A percentile compares a stretch with the other conserved stretches of the same genome.
These are phyloP conservation scores for Prunus salicina DNA, from an alignment of 306 rosid genomes.

Conservation along the genomic window DNA sequence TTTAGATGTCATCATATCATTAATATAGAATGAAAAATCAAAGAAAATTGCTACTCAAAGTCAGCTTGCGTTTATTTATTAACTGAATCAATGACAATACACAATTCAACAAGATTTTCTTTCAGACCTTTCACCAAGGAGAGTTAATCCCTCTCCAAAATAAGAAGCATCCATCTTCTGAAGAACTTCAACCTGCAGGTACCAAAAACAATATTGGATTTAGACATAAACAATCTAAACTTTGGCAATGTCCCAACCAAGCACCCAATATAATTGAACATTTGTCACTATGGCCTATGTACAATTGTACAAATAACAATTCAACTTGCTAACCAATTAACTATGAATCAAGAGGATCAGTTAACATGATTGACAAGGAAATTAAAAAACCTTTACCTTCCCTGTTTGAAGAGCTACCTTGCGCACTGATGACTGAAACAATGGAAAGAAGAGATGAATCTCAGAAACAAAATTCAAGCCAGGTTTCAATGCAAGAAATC, in stretches of 20 bases:
- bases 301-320: neutral
- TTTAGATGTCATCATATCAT: neutral
- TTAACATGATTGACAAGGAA: neutral
- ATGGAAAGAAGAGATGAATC: slow-evolving; percentile 6
- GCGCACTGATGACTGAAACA: slow-evolving; percentile 85
- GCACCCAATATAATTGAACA: neutral
- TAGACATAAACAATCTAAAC: slow-evolving; percentile 1
- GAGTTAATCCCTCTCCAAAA: slow-evolving; percentile 94
- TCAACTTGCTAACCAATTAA: neutral
- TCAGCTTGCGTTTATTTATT: neutral
- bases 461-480: neutral
- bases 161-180: slow-evolving; percentile 55
- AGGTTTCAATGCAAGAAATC: neutral
- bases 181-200: slow-evolving; percentile 57
- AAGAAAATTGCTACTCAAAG: neutral
- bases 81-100: neutral
- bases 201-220: slow-evolving; percentile 5
- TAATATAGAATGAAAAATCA: neutral
- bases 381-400: slow-evolving; percentile 45
- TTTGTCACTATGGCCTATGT: too few relatives aligned
- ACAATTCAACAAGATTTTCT: slow-evolving; percentile 11
- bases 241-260: slow-evolving; percentile 1
- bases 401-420: slow-evolving; percentile 79
- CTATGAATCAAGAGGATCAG: neutral
- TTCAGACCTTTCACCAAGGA: slow-evolving; percentile 60